Base-by-base conservation (phyloP, 768 basidiomycete genomes). In the Naganishia vaughanmartiniae region DNA sequence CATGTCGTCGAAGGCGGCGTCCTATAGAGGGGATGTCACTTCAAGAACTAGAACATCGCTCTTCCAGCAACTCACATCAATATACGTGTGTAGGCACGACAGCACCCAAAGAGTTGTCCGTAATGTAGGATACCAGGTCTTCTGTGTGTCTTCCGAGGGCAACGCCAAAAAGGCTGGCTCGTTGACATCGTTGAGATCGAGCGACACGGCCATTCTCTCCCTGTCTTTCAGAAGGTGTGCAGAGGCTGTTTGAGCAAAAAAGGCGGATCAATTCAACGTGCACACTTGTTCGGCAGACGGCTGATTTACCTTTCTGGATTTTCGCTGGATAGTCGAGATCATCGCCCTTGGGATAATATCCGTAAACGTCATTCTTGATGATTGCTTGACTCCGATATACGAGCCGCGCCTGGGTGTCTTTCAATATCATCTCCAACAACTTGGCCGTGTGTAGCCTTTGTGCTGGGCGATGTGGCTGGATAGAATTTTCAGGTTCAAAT, bases 321-420 rank as follows among this genome's bases (percentile, higher is more conserved):
- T 90, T 90, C 65, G 88, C 88, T 26, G 94, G 93, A 82, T 93
- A 98, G 17, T 88, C 87, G 56, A 98, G 81, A 79, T 97, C 94
- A 17, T 79, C 74, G 2, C 84, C 81, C 72, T 87, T 89, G 0
- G 92, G 89, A 0, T 85, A 84, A 79, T 90, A 97, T 75, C 91
- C 89, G 73, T 89, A 84, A 42, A 98, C 92, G 65, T 97, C 95
- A 36, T 87, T 86, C 76, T 93, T 90, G 36, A 99, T 87, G 54
- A 96, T 85, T 1, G 91, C 87, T 81, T 98, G 94, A 7, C 94
- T 94, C 79, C 96, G 90, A 86, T 98, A 98, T 75, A 97, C 93
- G 55, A 98, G 80, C 67, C 93, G 83, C 15, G 96, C 97, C 83
- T 98, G 95, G 0, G 94, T 93, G 78, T 98, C 95, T 79, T 97